A percentile compares a stretch with the other conserved stretches of the same genome.
phyloP scores from a whole-genome alignment of 805 yeast genomes.

The Cyberlindnera maritima region DNA sequence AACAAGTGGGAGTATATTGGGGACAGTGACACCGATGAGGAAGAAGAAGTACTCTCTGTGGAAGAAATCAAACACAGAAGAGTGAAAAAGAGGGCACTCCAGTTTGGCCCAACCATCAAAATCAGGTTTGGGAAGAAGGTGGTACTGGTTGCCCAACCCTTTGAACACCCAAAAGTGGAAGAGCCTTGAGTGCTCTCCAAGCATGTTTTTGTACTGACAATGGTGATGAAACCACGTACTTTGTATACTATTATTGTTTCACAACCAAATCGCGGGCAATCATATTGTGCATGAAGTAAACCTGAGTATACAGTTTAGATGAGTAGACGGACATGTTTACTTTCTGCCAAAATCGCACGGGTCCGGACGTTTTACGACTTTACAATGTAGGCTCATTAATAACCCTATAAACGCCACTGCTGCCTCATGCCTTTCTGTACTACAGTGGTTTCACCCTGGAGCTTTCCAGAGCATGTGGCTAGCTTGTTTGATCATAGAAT shows the following conservation, averaged over 20 bases:
- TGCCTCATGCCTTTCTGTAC: too few species aligned
- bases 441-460: too few species aligned
- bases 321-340: too few species aligned
- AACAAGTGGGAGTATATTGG: conserved; percentile 23
- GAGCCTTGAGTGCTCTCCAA: neutral
- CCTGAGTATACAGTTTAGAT: too few species aligned
- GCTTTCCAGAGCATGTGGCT: too few species aligned
- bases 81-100: conserved; percentile 4
- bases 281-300: conserved; percentile 41
- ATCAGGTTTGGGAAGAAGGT: conserved; percentile 22
- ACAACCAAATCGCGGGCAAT: conserved; percentile 25
- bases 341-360: too few species aligned
- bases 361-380: too few species aligned
- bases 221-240: conserved; percentile 3
- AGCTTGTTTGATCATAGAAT: too few species aligned
- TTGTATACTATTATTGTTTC: conserved; percentile 15
- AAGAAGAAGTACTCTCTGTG: conserved; percentile 20
- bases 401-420: too few species aligned
- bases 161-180: conserved; percentile 24
- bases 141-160: conserved; percentile 28
- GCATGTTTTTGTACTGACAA: neutral
- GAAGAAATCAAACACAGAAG: conserved; percentile 20
- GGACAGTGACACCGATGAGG: conserved; percentile 30
- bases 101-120: conserved; percentile 26
- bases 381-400: too few species aligned